A percentile compares a stretch with the other conserved stretches of the same genome.
Evolutionary conservation across 805 yeast species (phyloP).

Genomic region (Phaffomyces antillensis): DNA sequence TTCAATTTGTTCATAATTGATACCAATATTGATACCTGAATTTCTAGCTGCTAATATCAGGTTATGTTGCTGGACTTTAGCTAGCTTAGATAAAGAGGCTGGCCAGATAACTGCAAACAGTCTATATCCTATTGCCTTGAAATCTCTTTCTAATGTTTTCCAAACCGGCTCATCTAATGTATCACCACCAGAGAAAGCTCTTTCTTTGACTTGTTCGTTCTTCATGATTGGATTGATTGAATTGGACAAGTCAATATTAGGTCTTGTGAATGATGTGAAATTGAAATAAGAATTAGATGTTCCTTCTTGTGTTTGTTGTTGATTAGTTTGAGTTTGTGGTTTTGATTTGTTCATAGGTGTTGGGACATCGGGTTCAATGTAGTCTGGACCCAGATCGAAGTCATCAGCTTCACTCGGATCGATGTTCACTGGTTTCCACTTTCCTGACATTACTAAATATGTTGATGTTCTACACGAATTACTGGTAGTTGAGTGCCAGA

Average conservation of each 20-base stretch:
- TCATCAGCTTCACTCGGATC: conserved; percentile 23
- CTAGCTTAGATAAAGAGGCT: conserved; percentile 23
- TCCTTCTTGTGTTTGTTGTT: background rate
- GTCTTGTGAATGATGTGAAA: conserved; percentile 22
- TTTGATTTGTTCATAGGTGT: conserved; percentile 3
- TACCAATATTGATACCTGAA: conserved; percentile 24
- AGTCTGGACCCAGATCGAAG: conserved; percentile 23
- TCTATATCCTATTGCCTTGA: conserved; percentile 35
- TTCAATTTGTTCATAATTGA: conserved; percentile 23
- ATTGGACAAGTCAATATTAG: conserved; percentile 26
- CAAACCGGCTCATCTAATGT: conserved; percentile 66
- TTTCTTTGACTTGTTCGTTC: conserved; percentile 23
- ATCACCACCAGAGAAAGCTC: conserved; percentile 50
- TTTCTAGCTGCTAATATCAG: conserved; percentile 23
- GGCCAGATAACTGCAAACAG: conserved; percentile 39
- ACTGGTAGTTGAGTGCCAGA: background rate
- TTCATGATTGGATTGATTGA: conserved; percentile 26
- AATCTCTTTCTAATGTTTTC: conserved; percentile 44
- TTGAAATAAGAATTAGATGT: conserved; percentile 19
- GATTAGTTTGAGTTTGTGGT: background rate
- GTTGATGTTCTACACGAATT: background rate
- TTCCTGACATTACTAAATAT: background rate
- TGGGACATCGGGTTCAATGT: conserved; percentile 21
- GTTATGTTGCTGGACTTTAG: conserved; percentile 25
- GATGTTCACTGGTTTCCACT: conserved; percentile 24